phyloP scores from a whole-genome alignment of 2,329 filamentous ascomycete species.

The Chrysoporthe puriensis region DNA sequence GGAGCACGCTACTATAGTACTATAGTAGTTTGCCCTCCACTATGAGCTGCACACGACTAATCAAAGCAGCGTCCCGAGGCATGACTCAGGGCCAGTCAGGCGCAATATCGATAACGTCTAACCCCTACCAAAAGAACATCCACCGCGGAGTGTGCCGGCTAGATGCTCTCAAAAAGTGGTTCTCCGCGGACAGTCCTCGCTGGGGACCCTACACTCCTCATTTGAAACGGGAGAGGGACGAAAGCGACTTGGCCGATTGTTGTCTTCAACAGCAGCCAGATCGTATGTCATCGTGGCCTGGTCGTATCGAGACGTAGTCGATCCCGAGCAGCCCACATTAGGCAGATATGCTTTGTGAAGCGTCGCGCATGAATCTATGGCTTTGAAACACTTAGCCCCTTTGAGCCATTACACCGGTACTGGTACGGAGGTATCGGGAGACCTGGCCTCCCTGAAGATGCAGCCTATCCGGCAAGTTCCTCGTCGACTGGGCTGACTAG shows the following conservation, averaged over 20 bases:
- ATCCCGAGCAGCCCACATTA: background rate
- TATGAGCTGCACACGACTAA: too few relatives aligned
- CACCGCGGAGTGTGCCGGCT: background rate
- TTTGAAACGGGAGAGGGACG: background rate
- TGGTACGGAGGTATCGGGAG: too few relatives aligned
- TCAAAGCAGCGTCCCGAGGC: too few relatives aligned
- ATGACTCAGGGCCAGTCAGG: too few relatives aligned
- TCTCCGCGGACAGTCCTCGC: background rate
- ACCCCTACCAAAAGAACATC: background rate
- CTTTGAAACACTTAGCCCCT: too few relatives aligned
- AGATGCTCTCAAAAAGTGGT: background rate
- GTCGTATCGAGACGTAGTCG: background rate
- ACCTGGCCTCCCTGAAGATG: background rate
- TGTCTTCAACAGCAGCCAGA: background rate
- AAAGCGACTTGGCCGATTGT: background rate
- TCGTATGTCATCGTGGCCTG: constrained; percentile 1
- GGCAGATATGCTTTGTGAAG: background rate
- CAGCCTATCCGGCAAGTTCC: background rate
- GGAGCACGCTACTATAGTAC: too few relatives aligned
- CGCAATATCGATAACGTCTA: background rate
- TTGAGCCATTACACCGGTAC: too few relatives aligned
- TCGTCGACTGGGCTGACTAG: background rate
- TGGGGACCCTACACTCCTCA: background rate
- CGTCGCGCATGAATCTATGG: background rate
- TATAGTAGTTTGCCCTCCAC: too few relatives aligned